phyloP scores from a whole-genome alignment of 805 yeast species.

The Yamadazyma sp. region DNA sequence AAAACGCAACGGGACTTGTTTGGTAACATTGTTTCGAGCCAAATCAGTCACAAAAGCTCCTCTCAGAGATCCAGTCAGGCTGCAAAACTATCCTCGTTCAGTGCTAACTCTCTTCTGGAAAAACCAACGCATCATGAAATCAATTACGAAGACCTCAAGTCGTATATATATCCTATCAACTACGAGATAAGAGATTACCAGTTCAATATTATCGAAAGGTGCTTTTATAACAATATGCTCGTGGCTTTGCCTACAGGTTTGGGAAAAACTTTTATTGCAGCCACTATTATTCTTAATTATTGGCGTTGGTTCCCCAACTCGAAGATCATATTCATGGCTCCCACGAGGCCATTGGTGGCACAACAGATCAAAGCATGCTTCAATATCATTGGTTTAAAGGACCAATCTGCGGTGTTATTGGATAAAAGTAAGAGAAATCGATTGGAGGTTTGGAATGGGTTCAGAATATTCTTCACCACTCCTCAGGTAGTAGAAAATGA shows the following conservation, averaged over 20 bases:
- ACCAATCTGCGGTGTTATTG: constrained; percentile 75
- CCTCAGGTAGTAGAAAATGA: constrained; percentile 97
- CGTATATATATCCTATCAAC: constrained; percentile 83
- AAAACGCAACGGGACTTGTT: constrained; percentile 11
- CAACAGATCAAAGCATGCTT: constrained; percentile 95
- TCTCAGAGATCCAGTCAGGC: not conserved
- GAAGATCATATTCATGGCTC: constrained; percentile 92
- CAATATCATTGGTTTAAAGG: constrained; percentile 76
- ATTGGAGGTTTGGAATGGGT: constrained; percentile 71
- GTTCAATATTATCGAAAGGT: constrained; percentile 68
- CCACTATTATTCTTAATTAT: constrained; percentile 88
- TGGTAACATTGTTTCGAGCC: constrained; percentile 13
- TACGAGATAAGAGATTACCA: constrained; percentile 86
- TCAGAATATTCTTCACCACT: constrained; percentile 86
- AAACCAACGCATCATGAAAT: constrained; percentile 27
- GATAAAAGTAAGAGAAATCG: constrained; percentile 60
- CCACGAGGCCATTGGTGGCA: constrained; percentile 93
- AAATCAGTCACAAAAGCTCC: not conserved
- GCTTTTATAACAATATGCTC: constrained; percentile 70
- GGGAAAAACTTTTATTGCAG: constrained; percentile 96
- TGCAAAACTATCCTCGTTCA: constrained; percentile 9
- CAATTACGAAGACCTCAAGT: constrained; percentile 22
- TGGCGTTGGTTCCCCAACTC: constrained; percentile 79
- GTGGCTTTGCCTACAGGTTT: constrained; percentile 97
- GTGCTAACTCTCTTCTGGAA: constrained; percentile 4